Percentiles rank a stretch among this genome's conserved stretches.
These are phyloP conservation scores for Fusarium austroafricanum DNA, from an alignment of 2,329 filamentous ascomycete genomes.

Conservation along the genomic window DNA sequence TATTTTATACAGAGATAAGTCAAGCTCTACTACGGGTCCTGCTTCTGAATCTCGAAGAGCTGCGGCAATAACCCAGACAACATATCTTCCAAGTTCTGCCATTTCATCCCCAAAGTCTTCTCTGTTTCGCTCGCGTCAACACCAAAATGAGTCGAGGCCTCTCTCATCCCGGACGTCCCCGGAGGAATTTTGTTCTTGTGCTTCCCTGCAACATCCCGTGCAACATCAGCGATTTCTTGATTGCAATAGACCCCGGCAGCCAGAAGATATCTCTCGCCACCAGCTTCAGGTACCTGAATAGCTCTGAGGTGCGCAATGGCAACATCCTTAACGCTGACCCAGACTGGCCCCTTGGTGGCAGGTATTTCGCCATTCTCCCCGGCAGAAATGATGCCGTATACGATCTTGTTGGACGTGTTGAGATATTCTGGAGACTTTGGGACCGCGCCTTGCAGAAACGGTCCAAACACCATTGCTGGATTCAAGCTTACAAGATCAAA, in stretches of 20 bases:
- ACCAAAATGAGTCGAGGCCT: background rate
- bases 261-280: conserved; percentile 11
- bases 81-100: conserved; percentile 7
- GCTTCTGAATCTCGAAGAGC: conserved; percentile 1
- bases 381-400: background rate
- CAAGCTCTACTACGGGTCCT: background rate
- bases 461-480: conserved; percentile 12
- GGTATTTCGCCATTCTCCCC: background rate
- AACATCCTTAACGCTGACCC: conserved; percentile 10
- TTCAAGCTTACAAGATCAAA: conserved; percentile 12
- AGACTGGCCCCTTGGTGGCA: background rate
- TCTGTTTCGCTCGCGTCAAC: conserved; percentile 11
- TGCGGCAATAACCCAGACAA: background rate
- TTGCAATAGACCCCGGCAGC: conserved; percentile 10
- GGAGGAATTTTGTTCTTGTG: background rate
- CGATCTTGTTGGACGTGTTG: conserved; percentile 13
- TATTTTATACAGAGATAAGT: no score
- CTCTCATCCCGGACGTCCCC: background rate
- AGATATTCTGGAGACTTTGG: background rate
- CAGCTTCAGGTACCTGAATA: conserved; percentile 3
- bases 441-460: background rate
- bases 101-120: background rate
- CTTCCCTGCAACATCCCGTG: background rate
- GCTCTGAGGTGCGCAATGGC: conserved; percentile 6
- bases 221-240: conserved; percentile 4